Base-by-base conservation (phyloP, 2,329 filamentous ascomycete genomes). In the Emmonsiellopsis sp. region DNA sequence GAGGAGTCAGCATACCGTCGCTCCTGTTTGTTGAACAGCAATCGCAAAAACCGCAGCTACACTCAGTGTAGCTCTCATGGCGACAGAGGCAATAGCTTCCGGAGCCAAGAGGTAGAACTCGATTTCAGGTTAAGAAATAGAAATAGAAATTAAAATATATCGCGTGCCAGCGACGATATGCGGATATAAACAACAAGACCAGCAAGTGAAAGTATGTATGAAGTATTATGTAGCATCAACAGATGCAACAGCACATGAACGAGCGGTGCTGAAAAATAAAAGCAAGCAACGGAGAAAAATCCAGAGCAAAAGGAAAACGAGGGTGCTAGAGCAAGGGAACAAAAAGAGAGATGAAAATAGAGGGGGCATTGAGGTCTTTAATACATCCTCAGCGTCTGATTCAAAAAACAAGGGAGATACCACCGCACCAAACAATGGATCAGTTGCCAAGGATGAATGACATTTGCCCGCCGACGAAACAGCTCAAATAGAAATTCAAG, bases 1-100 rank as follows among this genome's bases (percentile, higher is more conserved):
- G 8, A 44, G 9, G n/a, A 4, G 32, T n/a, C 7, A 35, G 59
- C 58, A 53, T 57, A 65, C 62, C 10, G 56, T 57, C 20, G 63
- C 64, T 52, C 54, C 55, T 54, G 61, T 61, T 55, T 62, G 61
- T 55, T 63, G 58, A 52, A 60, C 52, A 54, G 57, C 61, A 46
- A 61, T 53, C 41, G 60, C 53, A 44, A 57, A 48, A 38, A 59
- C 54, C 30, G 62, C 51, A 15, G 58, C 50, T 53, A 53, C 52
- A 51, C 56, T 51, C 11, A 57, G 50, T 48, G 57, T 53, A 46
- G 59, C 30, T 57, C 58, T 64, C 62, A 64, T 64, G 43, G 44
- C 54, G 54, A 52, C 53, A n/a, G 50, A 51, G 41, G 34, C 41
- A 54, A 48, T 3, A 15, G 10, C 16, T 38, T 7, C n/a, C 43